Evolutionary conservation across 2,329 filamentous ascomycete species (phyloP).

Genomic region (Neobulgaria alba): DNA sequence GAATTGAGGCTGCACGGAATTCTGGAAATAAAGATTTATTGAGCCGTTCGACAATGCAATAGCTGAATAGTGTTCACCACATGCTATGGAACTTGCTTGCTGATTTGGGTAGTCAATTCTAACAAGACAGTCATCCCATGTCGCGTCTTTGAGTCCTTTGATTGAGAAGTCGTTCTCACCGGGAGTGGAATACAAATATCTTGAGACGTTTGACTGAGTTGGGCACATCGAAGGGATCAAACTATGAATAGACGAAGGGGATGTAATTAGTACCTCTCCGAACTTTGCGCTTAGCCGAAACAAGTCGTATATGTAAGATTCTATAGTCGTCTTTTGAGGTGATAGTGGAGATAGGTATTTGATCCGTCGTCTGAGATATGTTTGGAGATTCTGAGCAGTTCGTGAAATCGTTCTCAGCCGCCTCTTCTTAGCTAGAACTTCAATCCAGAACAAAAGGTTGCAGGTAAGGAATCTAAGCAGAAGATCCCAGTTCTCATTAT

Average conservation of each 20-base stretch:
- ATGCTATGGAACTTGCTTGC: constrained; percentile 19
- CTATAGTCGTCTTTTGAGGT: constrained; percentile 20
- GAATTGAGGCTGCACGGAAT: constrained; percentile 15
- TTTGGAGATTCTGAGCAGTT: constrained; percentile 27
- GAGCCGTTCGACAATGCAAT: constrained; percentile 26
- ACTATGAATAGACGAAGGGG: constrained; percentile 29
- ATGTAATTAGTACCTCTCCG: constrained; percentile 22
- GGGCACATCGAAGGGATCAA: constrained; percentile 31
- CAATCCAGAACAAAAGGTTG: constrained; percentile 29
- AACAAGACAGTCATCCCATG: constrained; percentile 31
- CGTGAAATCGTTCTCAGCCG: constrained; percentile 21
- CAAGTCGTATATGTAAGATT: constrained; percentile 28
- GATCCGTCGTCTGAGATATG: constrained; percentile 9
- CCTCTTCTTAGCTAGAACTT: constrained; percentile 22
- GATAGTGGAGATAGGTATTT: constrained; percentile 5
- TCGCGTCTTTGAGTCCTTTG: constrained; percentile 16
- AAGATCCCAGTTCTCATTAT: constrained; percentile 1
- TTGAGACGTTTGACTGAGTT: constrained; percentile 24
- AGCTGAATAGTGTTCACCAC: constrained; percentile 25
- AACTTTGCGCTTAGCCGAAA: constrained; percentile 30
- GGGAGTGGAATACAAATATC: constrained; percentile 3
- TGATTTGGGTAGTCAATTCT: constrained; percentile 25
- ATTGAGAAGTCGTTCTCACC: constrained; percentile 10
- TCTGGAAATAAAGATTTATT: constrained; percentile 25
- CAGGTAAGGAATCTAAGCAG: constrained; percentile 1